Evolutionary conservation across 75 land plant genomes (phyloP), one percentile per base, ranked within the genome.

Genomic region (Chamaecyparis obtusa): DNA sequence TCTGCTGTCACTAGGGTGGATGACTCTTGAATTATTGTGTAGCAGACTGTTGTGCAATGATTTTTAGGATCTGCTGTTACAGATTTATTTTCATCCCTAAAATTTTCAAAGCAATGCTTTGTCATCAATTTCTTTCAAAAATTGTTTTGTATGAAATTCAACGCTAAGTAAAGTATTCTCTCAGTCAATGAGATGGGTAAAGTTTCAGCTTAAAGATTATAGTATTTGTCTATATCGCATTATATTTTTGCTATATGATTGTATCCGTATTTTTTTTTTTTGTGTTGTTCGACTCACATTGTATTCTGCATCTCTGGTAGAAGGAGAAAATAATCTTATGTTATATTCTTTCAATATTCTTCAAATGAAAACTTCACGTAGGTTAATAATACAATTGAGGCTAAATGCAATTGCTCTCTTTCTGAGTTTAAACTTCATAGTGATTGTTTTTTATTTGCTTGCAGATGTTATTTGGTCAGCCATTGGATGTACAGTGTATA

Each of bases 381-480:
- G 21, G 19, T 43, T 80, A 80, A 39, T 44, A 77, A 37, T 37
- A 37, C 17, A 37, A 80, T 9, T 32, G 44, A 44, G 44, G n/a
- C 8, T 27, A 80, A 43, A 27, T 44, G 46, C 41, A 19, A 8
- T 43, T 44, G 36, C 13, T 33, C 76, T 44, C 10, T 79, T 79
- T 79, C 3, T 10, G 11, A 43, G 48, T 80, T 80, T 44, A 80
- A 80, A 4, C 49, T 32, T 3, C 2, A 3, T 27, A n/a, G 32
- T 41, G 24, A 81, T 81, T 24, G 46, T 44, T 80, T 81, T 81
- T 11, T 21, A 81, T 46, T n/a, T 81, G 83, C n/a, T n/a, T 89
- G 91, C 91, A 96, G 98, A 96, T 93, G 92, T 96, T 86, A 89
- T 95, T 41, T 55, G 93, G 51, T 97, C 99, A 49, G 99, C 95